These are phyloP conservation scores for Neonectria sp. DNA, from an alignment of 2,329 filamentous ascomycete species.

Conservation along the genomic window DNA sequence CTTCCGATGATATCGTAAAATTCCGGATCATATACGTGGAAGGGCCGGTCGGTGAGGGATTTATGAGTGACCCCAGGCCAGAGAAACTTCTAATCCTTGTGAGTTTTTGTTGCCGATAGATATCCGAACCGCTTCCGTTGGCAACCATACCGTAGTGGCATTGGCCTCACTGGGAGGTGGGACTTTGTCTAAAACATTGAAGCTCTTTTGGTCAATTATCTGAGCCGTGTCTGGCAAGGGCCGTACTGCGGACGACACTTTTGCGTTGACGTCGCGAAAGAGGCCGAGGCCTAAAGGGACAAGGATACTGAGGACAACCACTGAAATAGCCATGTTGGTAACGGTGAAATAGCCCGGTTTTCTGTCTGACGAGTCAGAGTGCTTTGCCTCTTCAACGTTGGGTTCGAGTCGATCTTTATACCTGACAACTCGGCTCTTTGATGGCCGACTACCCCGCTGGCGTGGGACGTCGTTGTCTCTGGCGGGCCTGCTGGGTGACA, in stretches of 20 bases:
- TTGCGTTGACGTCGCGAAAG: neutral
- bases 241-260: neutral
- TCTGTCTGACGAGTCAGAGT: neutral
- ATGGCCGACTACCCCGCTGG: neutral
- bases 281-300: neutral
- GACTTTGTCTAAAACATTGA: neutral
- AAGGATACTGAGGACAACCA: neutral
- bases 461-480: neutral
- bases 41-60: constrained; percentile 39
- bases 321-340: neutral
- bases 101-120: neutral
- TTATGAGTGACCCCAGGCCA: constrained; percentile 44
- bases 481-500: neutral
- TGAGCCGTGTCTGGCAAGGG: neutral
- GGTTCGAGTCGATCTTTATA: neutral
- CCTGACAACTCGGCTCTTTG: neutral
- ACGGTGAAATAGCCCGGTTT: neutral
- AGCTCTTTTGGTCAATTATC: neutral
- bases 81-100: constrained; percentile 27
- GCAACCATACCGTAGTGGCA: neutral
- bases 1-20: constrained; percentile 66
- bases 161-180: neutral
- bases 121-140: neutral
- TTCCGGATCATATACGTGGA: constrained; percentile 62
- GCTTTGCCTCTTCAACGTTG: neutral